Conservation (phyloP, 331 rosid species). For the Pyracantha coccinea region DNA sequence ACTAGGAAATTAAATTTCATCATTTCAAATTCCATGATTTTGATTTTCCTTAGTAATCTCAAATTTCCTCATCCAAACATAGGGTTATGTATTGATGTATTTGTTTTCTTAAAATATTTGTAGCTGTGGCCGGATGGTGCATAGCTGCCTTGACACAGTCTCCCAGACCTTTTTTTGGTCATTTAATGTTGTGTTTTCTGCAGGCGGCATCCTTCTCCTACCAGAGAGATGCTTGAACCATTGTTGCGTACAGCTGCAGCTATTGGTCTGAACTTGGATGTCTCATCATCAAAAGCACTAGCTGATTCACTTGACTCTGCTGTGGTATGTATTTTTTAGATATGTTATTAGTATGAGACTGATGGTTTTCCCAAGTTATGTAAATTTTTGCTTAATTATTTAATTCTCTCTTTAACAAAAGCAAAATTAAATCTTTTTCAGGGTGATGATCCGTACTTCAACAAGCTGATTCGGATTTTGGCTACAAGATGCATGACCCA, state of each 20-base stretch:
- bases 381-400: background rate
- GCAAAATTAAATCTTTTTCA: conserved; percentile 12
- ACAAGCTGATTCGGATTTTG: conserved; percentile 83
- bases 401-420: background rate
- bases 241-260: conserved; percentile 83
- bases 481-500: conserved; percentile 98
- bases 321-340: conserved; percentile 42
- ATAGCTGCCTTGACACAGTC: background rate
- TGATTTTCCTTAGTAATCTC: no score
- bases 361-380: background rate
- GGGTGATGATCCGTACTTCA: conserved; percentile 96
- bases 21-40: no score
- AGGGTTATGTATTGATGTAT: background rate
- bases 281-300: conserved; percentile 81
- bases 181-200: conserved; percentile 2
- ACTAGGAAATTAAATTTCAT: no score
- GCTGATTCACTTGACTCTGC: conserved; percentile 98
- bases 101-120: background rate
- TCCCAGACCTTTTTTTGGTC: background rate
- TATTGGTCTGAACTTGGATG: conserved; percentile 82
- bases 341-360: background rate
- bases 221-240: conserved; percentile 95
- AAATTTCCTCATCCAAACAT: no score
- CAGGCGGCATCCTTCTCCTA: conserved; percentile 95
- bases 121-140: background rate